Conservation (phyloP, 352 stramenopile genomes). For the Phytophthora europaea region DNA sequence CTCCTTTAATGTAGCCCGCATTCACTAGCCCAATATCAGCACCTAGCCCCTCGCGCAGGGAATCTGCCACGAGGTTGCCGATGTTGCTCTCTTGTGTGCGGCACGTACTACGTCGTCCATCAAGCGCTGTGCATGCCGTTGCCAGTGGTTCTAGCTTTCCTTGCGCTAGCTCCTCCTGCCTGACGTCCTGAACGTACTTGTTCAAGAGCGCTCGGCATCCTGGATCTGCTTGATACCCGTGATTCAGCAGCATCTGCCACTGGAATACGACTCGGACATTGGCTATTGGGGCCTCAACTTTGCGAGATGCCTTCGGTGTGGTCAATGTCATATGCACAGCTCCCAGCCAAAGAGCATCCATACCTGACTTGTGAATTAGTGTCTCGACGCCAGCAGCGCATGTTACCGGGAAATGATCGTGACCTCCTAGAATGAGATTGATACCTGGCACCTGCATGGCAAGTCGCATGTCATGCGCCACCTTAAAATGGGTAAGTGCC, state of each 20-base stretch:
- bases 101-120: constrained; percentile 73
- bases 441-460: constrained; percentile 68
- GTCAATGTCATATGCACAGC: constrained; percentile 72
- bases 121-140: constrained; percentile 49
- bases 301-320: neutral
- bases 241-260: constrained; percentile 83
- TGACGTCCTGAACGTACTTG: constrained; percentile 50
- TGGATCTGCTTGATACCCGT: constrained; percentile 58
- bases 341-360: constrained; percentile 87
- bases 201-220: constrained; percentile 53
- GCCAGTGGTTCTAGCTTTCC: constrained; percentile 55
- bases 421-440: constrained; percentile 90
- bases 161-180: constrained; percentile 60
- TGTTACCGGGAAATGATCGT: constrained; percentile 90
- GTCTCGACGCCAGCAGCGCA: constrained; percentile 54
- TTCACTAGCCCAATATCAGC: constrained; percentile 77
- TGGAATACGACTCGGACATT: constrained; percentile 43
- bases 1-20: constrained; percentile 86
- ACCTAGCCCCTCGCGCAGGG: constrained; percentile 63
- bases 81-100: constrained; percentile 75
- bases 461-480: constrained; percentile 69
- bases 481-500: constrained; percentile 82
- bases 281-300: neutral
- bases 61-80: constrained; percentile 84
- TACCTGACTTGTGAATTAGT: constrained; percentile 89